Evolutionary conservation across 2,329 filamentous ascomycete genomes (phyloP).

Genomic region (Cercospora beticola): DNA sequence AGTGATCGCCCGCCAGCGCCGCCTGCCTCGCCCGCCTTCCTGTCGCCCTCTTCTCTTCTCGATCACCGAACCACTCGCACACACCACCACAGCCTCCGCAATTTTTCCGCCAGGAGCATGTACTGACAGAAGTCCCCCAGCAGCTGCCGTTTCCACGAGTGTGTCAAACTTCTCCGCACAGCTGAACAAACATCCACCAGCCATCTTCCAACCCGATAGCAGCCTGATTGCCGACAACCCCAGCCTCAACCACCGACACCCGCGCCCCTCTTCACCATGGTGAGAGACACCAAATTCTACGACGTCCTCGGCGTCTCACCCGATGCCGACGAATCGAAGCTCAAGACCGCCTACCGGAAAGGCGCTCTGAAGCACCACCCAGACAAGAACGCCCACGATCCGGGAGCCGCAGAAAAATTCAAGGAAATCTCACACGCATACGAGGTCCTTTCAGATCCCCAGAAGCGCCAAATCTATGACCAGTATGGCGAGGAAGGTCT

Average conservation of each 20-base stretch:
- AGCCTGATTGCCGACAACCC: constrained; percentile 16
- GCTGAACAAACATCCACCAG: background rate
- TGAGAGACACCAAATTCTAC: constrained; percentile 77
- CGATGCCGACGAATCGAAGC: constrained; percentile 75
- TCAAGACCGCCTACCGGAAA: constrained; percentile 89
- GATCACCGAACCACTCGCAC: background rate
- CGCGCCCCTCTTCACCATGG: constrained; percentile 57
- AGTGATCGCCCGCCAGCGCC: constrained; percentile 4
- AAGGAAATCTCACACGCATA: constrained; percentile 96
- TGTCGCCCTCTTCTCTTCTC: background rate
- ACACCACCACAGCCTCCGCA: background rate
- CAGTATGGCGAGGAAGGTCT: constrained; percentile 97
- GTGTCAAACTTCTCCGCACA: background rate
- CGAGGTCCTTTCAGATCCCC: constrained; percentile 85
- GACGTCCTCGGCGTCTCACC: constrained; percentile 76
- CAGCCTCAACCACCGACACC: constrained; percentile 1
- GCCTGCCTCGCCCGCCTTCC: background rate
- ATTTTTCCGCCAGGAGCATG: background rate
- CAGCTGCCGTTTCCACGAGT: background rate
- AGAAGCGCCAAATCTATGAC: constrained; percentile 91
- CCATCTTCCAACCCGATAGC: constrained; percentile 7
- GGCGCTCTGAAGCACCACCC: constrained; percentile 82
- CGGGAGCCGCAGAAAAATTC: constrained; percentile 93
- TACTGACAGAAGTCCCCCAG: background rate
- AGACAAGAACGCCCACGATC: constrained; percentile 96